These are phyloP conservation scores for Colletotrichum godetiae DNA, from an alignment of 2,329 filamentous ascomycete genomes.

Conservation along the genomic window DNA sequence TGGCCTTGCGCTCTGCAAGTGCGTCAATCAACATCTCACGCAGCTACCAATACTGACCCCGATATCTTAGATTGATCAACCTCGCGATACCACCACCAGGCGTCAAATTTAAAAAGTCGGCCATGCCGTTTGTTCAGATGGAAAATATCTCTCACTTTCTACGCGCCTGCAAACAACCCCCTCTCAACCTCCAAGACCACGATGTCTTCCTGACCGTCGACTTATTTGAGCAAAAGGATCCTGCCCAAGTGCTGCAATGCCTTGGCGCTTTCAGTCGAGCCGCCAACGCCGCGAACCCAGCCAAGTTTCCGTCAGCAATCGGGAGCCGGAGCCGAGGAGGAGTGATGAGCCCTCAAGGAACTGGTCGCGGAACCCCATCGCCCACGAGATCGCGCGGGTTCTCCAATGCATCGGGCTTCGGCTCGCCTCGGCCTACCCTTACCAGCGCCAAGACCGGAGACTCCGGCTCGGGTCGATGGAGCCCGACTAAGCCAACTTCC, in stretches of 20 bases:
- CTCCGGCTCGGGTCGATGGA: constrained; percentile 66
- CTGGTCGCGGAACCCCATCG: constrained; percentile 60
- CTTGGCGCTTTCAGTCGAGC: constrained; percentile 90
- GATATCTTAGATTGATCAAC: constrained; percentile 77
- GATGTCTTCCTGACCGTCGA: constrained; percentile 98
- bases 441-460: constrained; percentile 64
- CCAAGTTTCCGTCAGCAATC: constrained; percentile 79
- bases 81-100: constrained; percentile 80
- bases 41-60: constrained; percentile 38
- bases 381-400: constrained; percentile 61
- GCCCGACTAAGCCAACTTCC: constrained; percentile 70
- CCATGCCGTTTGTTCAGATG: constrained; percentile 99
- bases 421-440: constrained; percentile 52
- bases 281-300: constrained; percentile 79
- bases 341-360: constrained; percentile 73
- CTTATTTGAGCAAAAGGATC: constrained; percentile 94
- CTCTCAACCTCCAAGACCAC: constrained; percentile 89
- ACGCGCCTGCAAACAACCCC: constrained; percentile 84
- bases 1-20: constrained; percentile 94
- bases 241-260: constrained; percentile 94
- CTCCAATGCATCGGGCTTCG: constrained; percentile 64
- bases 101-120: constrained; percentile 89
- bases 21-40: constrained; percentile 45
- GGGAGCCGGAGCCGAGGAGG: constrained; percentile 71
- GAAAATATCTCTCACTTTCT: constrained; percentile 99